phyloP scores from a whole-genome alignment of 78 protist species.

The Monosiga brevicollis region DNA sequence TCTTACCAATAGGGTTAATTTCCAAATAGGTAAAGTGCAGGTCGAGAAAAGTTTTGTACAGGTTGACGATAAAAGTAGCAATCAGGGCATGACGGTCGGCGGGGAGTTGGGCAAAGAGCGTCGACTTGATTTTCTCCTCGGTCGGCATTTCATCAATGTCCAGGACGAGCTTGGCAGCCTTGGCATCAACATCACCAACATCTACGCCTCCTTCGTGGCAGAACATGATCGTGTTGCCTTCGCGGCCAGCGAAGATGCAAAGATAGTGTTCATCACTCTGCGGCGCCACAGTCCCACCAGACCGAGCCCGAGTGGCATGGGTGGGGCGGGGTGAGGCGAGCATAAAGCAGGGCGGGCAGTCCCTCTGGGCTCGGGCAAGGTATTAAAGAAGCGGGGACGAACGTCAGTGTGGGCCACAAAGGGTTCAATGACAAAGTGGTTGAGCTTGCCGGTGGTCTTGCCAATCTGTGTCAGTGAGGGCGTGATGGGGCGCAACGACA shows the following conservation, averaged over 20 bases:
- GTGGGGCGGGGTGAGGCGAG: no score
- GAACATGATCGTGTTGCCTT: constrained; percentile 34
- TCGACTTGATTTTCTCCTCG: not conserved
- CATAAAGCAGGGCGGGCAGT: not conserved
- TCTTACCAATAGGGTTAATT: constrained; percentile 51
- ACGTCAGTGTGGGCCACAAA: constrained; percentile 36
- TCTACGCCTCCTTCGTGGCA: constrained; percentile 69
- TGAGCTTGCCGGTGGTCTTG: not conserved
- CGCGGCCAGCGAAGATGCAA: constrained; percentile 44
- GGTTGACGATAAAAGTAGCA: constrained; percentile 8
- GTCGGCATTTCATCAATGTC: not conserved
- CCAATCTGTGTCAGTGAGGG: constrained; percentile 2
- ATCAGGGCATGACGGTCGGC: constrained; percentile 5
- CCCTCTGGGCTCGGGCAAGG: no score
- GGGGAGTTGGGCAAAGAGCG: constrained; percentile 6
- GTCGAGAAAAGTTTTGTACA: constrained; percentile 22
- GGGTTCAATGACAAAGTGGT: constrained; percentile 49
- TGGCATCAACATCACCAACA: constrained; percentile 46
- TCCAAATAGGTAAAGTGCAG: constrained; percentile 55
- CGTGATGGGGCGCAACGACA: no score
- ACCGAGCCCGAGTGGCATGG: no score
- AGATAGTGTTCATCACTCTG: constrained; percentile 52
- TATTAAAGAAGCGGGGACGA: no score
- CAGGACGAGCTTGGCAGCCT: constrained; percentile 2
- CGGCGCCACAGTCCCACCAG: not conserved